Conservation (phyloP, 768 basidiomycete species). For the Galerina marginata region DNA sequence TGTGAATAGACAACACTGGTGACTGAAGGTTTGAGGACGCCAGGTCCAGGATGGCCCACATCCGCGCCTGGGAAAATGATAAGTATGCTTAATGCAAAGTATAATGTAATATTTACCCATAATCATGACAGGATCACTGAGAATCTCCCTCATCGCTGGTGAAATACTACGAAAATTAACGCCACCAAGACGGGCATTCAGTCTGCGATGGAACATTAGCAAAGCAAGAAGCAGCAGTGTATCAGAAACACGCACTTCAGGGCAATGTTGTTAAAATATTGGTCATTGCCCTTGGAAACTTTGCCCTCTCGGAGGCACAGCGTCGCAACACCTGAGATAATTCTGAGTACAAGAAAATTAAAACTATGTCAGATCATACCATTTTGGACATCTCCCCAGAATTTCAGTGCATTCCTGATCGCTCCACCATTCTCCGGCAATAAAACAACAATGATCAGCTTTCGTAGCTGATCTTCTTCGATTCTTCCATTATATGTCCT, state of each 20-base stretch:
- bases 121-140: constrained; percentile 2
- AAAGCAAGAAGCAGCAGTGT: not conserved
- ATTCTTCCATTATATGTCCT: not conserved
- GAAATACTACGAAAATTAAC: constrained; percentile 8
- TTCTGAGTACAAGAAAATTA: not conserved
- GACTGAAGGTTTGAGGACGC: constrained; percentile 15
- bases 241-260: constrained; percentile 9
- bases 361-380: not conserved
- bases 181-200: constrained; percentile 15
- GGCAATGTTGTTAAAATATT: constrained; percentile 17
- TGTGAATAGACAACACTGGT: constrained; percentile 12
- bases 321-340: constrained; percentile 7
- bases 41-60: constrained; percentile 16
- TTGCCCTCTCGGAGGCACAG: constrained; percentile 9
- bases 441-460: constrained; percentile 9
- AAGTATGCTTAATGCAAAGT: not conserved
- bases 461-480: not conserved
- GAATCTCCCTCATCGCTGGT: not conserved
- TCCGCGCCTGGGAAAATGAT: constrained; percentile 9
- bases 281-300: not conserved
- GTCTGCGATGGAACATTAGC: not conserved
- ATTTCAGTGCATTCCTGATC: constrained; percentile 53
- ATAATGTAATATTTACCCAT: constrained; percentile 7
- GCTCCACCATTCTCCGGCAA: constrained; percentile 47
- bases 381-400: constrained; percentile 19